Percentiles rank a stretch among this genome's conserved stretches.
Evolutionary conservation across 2,329 filamentous ascomycete genomes (phyloP).

Genomic region (Pleoardoris graminearum): DNA sequence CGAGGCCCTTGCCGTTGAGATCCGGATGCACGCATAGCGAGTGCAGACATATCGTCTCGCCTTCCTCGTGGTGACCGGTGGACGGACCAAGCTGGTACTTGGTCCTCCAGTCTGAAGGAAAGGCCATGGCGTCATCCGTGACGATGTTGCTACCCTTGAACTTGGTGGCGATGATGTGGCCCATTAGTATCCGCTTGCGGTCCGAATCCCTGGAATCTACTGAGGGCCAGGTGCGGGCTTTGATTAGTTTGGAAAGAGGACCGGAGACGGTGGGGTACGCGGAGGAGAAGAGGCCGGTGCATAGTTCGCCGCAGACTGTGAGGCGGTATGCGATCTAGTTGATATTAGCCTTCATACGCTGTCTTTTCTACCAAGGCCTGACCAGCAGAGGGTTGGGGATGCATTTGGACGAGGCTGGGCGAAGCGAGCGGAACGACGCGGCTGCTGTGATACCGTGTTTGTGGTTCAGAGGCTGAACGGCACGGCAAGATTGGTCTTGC

Average conservation of each 20-base stretch:
- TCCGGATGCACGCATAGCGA: conserved; percentile 78
- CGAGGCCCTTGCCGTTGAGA: conserved; percentile 74
- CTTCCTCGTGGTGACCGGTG: conserved; percentile 72
- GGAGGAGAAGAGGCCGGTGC: conserved; percentile 78
- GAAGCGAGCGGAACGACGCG: neutral
- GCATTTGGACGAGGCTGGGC: neutral
- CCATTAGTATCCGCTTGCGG: conserved; percentile 69
- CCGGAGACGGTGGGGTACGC: conserved; percentile 57
- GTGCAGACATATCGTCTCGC: conserved; percentile 78
- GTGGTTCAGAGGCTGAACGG: neutral
- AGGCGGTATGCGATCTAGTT: conserved; percentile 76
- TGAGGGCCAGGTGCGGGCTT: conserved; percentile 57
- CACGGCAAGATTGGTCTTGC: neutral
- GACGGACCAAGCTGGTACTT: conserved; percentile 37
- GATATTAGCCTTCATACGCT: conserved; percentile 12
- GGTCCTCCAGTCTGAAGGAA: conserved; percentile 68
- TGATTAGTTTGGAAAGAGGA: conserved; percentile 55
- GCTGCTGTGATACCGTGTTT: neutral
- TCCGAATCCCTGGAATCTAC: conserved; percentile 63
- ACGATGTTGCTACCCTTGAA: conserved; percentile 63
- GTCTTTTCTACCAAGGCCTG: too few species aligned
- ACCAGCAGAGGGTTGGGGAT: too few species aligned
- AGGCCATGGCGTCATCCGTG: conserved; percentile 75
- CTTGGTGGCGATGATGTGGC: conserved; percentile 76
- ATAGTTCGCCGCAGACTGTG: conserved; percentile 72